Conservation (phyloP, 1,284 basidiomycete genomes). For the Xanthoconium separans region DNA sequence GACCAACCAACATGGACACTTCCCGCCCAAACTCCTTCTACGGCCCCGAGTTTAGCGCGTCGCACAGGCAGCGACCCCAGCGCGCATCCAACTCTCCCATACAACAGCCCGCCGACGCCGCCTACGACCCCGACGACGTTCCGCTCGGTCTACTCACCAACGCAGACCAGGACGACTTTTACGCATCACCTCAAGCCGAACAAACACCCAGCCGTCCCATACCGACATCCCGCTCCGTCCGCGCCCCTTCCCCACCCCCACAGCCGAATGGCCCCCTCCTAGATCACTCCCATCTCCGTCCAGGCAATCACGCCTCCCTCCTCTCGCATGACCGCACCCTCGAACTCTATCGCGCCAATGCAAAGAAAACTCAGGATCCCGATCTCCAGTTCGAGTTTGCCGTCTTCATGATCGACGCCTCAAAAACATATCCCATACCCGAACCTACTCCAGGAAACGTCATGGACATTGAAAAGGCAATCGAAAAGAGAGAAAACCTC, state of each 20-base stretch:
- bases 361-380: slow-evolving; percentile 98
- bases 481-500: slow-evolving; percentile 83
- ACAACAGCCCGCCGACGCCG: slow-evolving; percentile 32
- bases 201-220: slow-evolving; percentile 22
- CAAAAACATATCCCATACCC: slow-evolving; percentile 82
- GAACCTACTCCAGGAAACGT: slow-evolving; percentile 63
- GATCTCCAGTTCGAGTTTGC: slow-evolving; percentile 98
- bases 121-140: slow-evolving; percentile 34
- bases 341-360: slow-evolving; percentile 95
- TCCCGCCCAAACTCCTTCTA: slow-evolving; percentile 39
- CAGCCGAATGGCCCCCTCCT: slow-evolving; percentile 68
- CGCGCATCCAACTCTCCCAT: slow-evolving; percentile 25
- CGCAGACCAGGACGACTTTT: slow-evolving; percentile 37
- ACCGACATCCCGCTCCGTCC: slow-evolving; percentile 40
- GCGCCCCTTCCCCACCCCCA: slow-evolving; percentile 39
- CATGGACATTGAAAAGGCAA: slow-evolving; percentile 76
- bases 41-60: slow-evolving; percentile 28
- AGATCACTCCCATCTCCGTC: slow-evolving; percentile 92
- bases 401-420: slow-evolving; percentile 97
- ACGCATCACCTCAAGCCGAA: slow-evolving; percentile 27
- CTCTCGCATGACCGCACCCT: slow-evolving; percentile 95
- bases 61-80: slow-evolving; percentile 19
- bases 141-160: slow-evolving; percentile 28
- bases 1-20: slow-evolving; percentile 33
- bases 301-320: slow-evolving; percentile 89